Evolutionary conservation across 2,329 filamentous ascomycete genomes (phyloP).

Genomic region (Rasamsonia emersonii): DNA sequence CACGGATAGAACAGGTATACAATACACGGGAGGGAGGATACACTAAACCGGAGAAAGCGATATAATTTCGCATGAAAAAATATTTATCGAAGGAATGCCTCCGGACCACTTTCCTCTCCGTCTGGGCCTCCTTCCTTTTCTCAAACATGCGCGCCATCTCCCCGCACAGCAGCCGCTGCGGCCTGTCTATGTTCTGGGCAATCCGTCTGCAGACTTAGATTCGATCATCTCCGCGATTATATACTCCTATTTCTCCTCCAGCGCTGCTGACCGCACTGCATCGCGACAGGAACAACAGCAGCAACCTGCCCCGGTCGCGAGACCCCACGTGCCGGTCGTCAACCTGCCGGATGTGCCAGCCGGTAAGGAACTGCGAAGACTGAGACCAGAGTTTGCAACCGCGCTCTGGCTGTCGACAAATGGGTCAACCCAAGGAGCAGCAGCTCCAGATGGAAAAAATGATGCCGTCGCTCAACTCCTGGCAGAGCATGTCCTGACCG

Average conservation of each 20-base stretch:
- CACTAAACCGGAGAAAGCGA: too few relatives aligned
- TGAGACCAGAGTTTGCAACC: conserved; percentile 52
- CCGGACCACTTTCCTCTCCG: conserved; percentile 3
- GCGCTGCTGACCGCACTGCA: too few relatives aligned
- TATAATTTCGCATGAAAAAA: too few relatives aligned
- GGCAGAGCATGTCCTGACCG: conserved; percentile 30
- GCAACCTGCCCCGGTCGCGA: conserved; percentile 23
- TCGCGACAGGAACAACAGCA: too few relatives aligned
- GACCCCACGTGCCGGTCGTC: conserved; percentile 48
- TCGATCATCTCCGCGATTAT: conserved; percentile 53
- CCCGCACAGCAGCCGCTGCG: conserved; percentile 19
- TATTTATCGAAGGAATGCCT: conserved; percentile 4
- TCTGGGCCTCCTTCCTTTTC: conserved; percentile 26
- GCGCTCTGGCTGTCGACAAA: conserved; percentile 44
- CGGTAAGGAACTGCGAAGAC: conserved; percentile 40
- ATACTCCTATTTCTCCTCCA: conserved; percentile 51
- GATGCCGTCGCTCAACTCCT: conserved; percentile 17
- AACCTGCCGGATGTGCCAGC: conserved; percentile 44
- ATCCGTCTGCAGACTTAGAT: conserved; percentile 50
- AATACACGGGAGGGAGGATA: too few relatives aligned
- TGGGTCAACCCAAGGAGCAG: conserved; percentile 9
- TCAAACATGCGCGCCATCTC: conserved; percentile 23
- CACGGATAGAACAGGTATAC: too few relatives aligned
- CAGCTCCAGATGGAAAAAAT: conserved; percentile 16
- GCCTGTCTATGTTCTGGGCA: conserved; percentile 34